Evolutionary conservation across 2,329 filamentous ascomycete genomes (phyloP).

Genomic region (Pseudocercospora macadamiae): DNA sequence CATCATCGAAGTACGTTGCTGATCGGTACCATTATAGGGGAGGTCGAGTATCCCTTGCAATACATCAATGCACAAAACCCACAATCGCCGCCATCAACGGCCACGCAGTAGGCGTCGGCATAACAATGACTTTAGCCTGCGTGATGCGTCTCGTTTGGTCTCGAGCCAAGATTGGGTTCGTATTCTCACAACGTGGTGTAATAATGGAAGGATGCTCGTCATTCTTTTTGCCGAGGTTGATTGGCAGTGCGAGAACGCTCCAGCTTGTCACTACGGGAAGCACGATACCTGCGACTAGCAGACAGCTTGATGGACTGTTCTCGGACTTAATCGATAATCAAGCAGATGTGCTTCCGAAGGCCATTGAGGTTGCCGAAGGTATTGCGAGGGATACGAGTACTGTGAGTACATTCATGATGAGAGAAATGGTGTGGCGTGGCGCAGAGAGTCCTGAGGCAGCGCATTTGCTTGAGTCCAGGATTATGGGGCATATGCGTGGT

Average conservation of each 20-base stretch:
- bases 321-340: conserved; percentile 25
- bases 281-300: conserved; percentile 15
- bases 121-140: conserved; percentile 27
- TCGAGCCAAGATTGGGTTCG: conserved; percentile 27
- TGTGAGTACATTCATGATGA: conserved; percentile 29
- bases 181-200: conserved; percentile 27
- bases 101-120: conserved; percentile 27
- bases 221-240: conserved; percentile 26
- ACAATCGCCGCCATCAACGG: conserved; percentile 28
- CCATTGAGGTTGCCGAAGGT: conserved; percentile 21
- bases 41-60: conserved; percentile 25
- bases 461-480: conserved; percentile 25
- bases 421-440: conserved; percentile 28
- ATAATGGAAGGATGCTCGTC: conserved; percentile 27
- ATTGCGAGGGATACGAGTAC: conserved; percentile 22
- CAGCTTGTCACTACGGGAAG: conserved; percentile 22
- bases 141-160: conserved; percentile 26
- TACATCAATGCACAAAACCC: conserved; percentile 28
- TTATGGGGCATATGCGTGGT: conserved; percentile 27
- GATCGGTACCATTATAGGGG: conserved; percentile 15
- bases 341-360: conserved; percentile 23
- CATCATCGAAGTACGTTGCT: background rate
- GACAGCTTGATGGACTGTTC: conserved; percentile 25
- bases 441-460: conserved; percentile 25
- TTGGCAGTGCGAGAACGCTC: conserved; percentile 20